Conservation (phyloP, 176 grass and related monocot genomes). For the Canna indica region DNA sequence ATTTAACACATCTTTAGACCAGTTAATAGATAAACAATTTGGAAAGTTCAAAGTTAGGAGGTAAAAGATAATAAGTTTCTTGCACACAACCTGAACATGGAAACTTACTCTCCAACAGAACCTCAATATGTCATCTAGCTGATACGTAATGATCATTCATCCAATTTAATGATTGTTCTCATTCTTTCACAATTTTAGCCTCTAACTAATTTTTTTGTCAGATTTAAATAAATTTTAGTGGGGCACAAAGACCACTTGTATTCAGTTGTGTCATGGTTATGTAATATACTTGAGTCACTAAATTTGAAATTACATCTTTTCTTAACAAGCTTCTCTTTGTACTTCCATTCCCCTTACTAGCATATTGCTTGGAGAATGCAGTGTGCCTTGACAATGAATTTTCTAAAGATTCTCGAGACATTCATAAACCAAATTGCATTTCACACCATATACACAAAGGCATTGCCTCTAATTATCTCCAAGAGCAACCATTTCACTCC, state of each 20-base stretch:
- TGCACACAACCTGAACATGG: no score
- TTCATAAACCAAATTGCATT: not conserved
- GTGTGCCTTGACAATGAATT: no score
- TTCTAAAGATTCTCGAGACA: not conserved
- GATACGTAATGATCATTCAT: not conserved
- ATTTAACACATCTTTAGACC: no score
- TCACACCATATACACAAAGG: not conserved
- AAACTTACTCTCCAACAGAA: no score
- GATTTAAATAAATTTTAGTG: not conserved
- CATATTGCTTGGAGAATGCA: not conserved
- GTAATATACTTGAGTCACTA: no score
- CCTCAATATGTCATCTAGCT: no score
- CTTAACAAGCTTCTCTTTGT: not conserved
- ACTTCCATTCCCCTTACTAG: not conserved
- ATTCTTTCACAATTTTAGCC: not conserved
- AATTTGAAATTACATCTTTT: not conserved
- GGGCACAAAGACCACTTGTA: not conserved
- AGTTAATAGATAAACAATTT: no score
- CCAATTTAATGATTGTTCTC: not conserved
- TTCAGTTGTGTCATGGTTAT: not conserved
- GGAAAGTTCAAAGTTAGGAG: no score
- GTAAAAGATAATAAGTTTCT: no score
- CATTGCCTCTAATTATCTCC: not conserved
- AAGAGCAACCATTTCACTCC: slow-evolving; percentile 19
- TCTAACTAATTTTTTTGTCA: not conserved